Base-by-base conservation (phyloP, 73 alveolate genomes). In the Paramecium octaurelia region DNA sequence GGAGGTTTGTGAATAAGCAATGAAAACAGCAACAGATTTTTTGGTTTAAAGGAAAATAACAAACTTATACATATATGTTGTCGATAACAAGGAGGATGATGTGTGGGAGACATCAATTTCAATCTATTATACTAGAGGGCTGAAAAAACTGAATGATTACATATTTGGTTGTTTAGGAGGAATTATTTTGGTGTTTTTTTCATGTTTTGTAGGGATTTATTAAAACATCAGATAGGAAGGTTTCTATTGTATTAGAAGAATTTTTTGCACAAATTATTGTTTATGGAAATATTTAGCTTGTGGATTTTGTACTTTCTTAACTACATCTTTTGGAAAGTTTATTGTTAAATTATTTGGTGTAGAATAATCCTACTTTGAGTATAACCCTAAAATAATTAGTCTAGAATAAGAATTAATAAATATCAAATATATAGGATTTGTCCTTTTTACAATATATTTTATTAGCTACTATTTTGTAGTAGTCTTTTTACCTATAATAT, bases 1-100 rank as follows among this genome's bases (percentile, higher is more conserved):
- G 16, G 91, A 80, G 24, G 43, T 23, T 14, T 80, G 91, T 80
- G 91, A 80, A 46, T 34, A 80, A 80, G 91, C 91, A 0, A 80
- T 80, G 91, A 80, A 80, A 46, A 80, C 91, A 8, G 91, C 91
- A 9, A 80, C 91, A 10, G 91, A 80, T 44, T 80, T 80, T 48
- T 48, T 80, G 18, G 91, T 80, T n/a, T 44, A 80, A 44, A 80
- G 75, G 44, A 80, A 14, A 27, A 40, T 46, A 44, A 80, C 91
- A 23, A 80, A 80, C 24, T 48, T 80, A 12, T 80, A 80, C 23
- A 48, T 80, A 43, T 80, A 80, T 24, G 91, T 80, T 43, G 91
- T 80, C 10, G 91, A 80, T 21, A 80, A 80, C 24, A 80, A 80
- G 16, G 57, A 31, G 48, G 91, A 80, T 80, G 57, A 80, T 80